Evolutionary conservation across 768 basidiomycete genomes (phyloP).

Genomic region (Krasilnikovozyma curviuscula): DNA sequence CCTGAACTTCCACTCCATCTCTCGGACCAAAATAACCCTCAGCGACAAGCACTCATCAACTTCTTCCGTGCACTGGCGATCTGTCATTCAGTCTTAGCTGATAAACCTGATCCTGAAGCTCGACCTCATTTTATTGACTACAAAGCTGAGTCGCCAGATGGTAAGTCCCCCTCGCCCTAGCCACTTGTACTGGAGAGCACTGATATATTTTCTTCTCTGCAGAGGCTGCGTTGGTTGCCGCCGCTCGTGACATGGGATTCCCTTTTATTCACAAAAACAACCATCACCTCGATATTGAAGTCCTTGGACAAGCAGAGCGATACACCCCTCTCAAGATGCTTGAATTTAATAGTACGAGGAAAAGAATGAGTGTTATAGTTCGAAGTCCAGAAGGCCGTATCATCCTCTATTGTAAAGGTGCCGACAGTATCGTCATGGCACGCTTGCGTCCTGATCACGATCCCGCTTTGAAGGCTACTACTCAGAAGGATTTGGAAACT

Average conservation of each 20-base stretch:
- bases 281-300: constrained; percentile 66
- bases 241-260: constrained; percentile 82
- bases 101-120: constrained; percentile 43
- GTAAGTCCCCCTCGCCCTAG: not conserved
- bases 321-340: constrained; percentile 61
- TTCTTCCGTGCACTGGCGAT: constrained; percentile 93
- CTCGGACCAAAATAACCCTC: constrained; percentile 37
- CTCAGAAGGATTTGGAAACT: constrained; percentile 67
- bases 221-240: constrained; percentile 80
- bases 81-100: constrained; percentile 78
- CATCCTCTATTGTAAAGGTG: constrained; percentile 86
- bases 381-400: constrained; percentile 66
- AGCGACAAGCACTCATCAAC: constrained; percentile 42
- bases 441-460: constrained; percentile 64
- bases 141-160: constrained; percentile 60
- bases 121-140: constrained; percentile 49
- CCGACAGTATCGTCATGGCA: constrained; percentile 83
- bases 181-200: not conserved
- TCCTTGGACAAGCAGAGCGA: constrained; percentile 69
- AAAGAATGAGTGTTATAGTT: constrained; percentile 85
- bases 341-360: constrained; percentile 86
- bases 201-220: constrained; percentile 36
- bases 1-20: constrained; percentile 67
- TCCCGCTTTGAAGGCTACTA: constrained; percentile 48
- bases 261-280: constrained; percentile 62